Evolutionary conservation across 1,284 basidiomycete species (phyloP), one percentile per base, ranked within the genome.

Genomic region (Trichosporon coremiiforme): DNA sequence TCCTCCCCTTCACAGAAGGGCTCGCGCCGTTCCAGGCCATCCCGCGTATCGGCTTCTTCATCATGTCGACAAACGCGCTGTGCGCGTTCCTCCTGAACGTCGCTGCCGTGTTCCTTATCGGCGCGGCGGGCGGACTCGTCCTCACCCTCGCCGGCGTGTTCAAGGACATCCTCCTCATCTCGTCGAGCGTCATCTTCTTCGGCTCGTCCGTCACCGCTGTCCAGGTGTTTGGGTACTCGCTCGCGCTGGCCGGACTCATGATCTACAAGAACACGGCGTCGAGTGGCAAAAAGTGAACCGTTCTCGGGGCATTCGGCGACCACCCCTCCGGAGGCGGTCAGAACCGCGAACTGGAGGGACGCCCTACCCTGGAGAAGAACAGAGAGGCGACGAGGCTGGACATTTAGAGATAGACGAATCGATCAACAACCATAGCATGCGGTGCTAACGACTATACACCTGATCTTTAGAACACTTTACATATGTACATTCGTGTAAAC

Each of bases 141-240:
- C 86, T 98, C 73, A 98, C 95, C 1, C 88, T 98, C 10, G 94
- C 95, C 2, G 95, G 96, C 57, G 95, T 98, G 20, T 91, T 98
- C 86, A 93, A 93, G 87, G 95, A 98, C 82, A 98, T 98, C 74
- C 87, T 98, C 9, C 89, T 98, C 72, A 94, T 98, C 83, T 86
- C 89, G 1, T 93, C 93, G 65, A 92, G 91, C 12, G 93, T 94
- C 65, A 82, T 93, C 69, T 85, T 98, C 74, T 94, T 95, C 76
- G 90, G 91, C 60, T 88, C 88, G 62, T 81, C 84, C 9, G 89
- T 98, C 76, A 93, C 93, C 8, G 88, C 89, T 0, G 82, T 95
- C 20, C 95, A 98, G 82, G 86, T 96, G 41, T 86, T 97, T 77
- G 89, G 79, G 2, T 81, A 81, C 68, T 68, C 71, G 22, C 71